These are phyloP conservation scores for Suhomyces yuchorum DNA, from an alignment of 1,139 yeast genomes.

Conservation along the genomic window DNA sequence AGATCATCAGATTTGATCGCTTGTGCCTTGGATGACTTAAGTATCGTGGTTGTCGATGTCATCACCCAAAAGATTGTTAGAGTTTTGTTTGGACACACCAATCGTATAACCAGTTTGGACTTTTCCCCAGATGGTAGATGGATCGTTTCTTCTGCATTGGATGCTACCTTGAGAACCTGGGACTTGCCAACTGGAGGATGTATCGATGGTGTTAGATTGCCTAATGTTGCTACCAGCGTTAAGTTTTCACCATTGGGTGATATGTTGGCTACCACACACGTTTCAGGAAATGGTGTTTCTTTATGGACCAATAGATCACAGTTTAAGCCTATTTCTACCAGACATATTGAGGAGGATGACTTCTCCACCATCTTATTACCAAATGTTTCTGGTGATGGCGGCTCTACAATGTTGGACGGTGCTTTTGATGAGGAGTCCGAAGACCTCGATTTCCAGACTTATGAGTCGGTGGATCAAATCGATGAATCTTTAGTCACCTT, in stretches of 20 bases:
- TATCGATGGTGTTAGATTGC: slow-evolving; percentile 84
- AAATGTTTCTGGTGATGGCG: slow-evolving; percentile 82
- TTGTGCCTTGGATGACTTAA: slow-evolving; percentile 80
- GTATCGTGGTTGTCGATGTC: slow-evolving; percentile 81
- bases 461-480: slow-evolving; percentile 67
- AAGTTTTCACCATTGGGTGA: slow-evolving; percentile 89
- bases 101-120: slow-evolving; percentile 85
- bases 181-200: slow-evolving; percentile 97
- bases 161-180: slow-evolving; percentile 93
- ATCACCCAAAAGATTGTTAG: slow-evolving; percentile 82
- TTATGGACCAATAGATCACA: slow-evolving; percentile 93
- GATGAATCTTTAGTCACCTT: slow-evolving; percentile 66
- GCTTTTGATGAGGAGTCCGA: slow-evolving; percentile 53
- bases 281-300: slow-evolving; percentile 83
- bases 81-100: slow-evolving; percentile 86
- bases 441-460: slow-evolving; percentile 35
- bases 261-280: slow-evolving; percentile 90
- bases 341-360: slow-evolving; percentile 75
- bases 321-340: slow-evolving; percentile 71
- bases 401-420: slow-evolving; percentile 74
- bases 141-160: slow-evolving; percentile 83
- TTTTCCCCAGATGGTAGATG: slow-evolving; percentile 96
- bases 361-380: slow-evolving; percentile 66
- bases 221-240: slow-evolving; percentile 76
- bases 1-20: slow-evolving; percentile 84